A percentile compares a stretch with the other conserved stretches of the same genome.
Evolutionary conservation across 345 rosid genomes (phyloP).

Genomic region (Populus euphratica): DNA sequence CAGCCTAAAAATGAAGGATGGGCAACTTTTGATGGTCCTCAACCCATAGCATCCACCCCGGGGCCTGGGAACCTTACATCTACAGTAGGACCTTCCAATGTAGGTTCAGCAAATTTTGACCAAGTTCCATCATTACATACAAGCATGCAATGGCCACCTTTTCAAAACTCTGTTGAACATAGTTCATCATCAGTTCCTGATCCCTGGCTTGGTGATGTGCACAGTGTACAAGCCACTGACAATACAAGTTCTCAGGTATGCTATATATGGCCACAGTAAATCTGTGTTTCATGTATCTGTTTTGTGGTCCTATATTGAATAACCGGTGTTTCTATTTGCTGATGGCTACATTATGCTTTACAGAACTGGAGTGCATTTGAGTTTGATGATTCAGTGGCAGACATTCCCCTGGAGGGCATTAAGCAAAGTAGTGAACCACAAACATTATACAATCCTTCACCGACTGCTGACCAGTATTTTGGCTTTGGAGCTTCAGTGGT

Average conservation of each 20-base stretch:
- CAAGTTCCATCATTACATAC: conserved; percentile 36
- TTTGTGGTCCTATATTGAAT: not conserved
- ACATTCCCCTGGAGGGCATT: conserved; percentile 33
- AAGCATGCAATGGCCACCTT: conserved; percentile 49
- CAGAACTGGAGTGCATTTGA: conserved; percentile 85
- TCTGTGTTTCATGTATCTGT: not conserved
- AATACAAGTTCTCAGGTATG: conserved; percentile 48
- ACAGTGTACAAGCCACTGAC: conserved; percentile 28
- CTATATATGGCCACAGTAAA: not conserved
- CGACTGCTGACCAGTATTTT: conserved; percentile 39
- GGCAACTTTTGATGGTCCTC: conserved; percentile 80
- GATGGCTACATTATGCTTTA: conserved; percentile 7
- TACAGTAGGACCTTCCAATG: conserved; percentile 24
- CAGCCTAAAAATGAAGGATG: conserved; percentile 67
- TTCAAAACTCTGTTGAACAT: conserved; percentile 36
- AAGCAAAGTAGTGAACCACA: conserved; percentile 35
- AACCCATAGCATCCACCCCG: conserved; percentile 33
- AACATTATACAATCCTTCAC: conserved; percentile 31
- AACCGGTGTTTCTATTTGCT: not conserved
- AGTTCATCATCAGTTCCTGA: conserved; percentile 37
- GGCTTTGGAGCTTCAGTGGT: conserved; percentile 46
- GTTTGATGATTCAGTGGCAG: conserved; percentile 28
- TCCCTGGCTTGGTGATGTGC: conserved; percentile 49
- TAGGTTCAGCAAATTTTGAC: conserved; percentile 37
- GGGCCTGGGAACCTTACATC: conserved; percentile 27